Percentiles rank a stretch among this genome's conserved stretches.
Conservation (phyloP, 1,284 basidiomycete species). For the Thecaphora frezii region DNA sequence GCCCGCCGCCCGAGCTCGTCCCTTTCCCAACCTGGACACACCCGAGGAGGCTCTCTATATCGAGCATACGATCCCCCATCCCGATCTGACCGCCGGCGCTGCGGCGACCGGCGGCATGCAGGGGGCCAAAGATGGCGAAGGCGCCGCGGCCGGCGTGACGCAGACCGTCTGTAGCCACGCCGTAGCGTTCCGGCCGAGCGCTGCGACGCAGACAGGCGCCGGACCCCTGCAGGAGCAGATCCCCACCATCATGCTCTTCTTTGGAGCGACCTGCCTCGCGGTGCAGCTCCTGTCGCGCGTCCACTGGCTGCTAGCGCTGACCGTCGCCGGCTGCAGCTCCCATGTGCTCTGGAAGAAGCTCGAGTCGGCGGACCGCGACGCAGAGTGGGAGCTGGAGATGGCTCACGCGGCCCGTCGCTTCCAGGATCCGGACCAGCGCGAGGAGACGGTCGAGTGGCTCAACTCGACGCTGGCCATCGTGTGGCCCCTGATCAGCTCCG, state of each 20-base stretch:
- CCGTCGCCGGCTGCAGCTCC: conserved; percentile 18
- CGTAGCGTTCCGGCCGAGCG: neutral
- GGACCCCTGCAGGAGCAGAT: conserved; percentile 30
- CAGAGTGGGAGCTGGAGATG: conserved; percentile 30
- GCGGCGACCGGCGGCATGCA: too few species aligned
- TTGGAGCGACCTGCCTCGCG: conserved; percentile 30
- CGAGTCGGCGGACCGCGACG: conserved; percentile 18
- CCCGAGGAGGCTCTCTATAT: too few species aligned
- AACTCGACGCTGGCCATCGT: conserved; percentile 43
- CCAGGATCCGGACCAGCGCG: conserved; percentile 9
- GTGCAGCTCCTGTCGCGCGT: conserved; percentile 22
- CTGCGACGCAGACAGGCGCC: conserved; percentile 3
- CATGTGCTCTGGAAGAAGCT: conserved; percentile 38
- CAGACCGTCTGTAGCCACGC: conserved; percentile 11
- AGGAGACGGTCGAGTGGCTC: conserved; percentile 53
- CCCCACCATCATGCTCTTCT: conserved; percentile 35
- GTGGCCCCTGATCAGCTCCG: conserved; percentile 51
- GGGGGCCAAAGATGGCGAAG: conserved; percentile 7
- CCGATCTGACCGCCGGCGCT: too few species aligned
- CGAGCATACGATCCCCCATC: too few species aligned
- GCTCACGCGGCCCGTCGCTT: conserved; percentile 15
- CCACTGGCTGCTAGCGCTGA: conserved; percentile 18
- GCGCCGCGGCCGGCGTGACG: conserved; percentile 14
- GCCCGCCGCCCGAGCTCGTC: too few species aligned
- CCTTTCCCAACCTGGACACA: too few species aligned